Conservation (phyloP, 805 yeast species). For the Candida ovalis region DNA sequence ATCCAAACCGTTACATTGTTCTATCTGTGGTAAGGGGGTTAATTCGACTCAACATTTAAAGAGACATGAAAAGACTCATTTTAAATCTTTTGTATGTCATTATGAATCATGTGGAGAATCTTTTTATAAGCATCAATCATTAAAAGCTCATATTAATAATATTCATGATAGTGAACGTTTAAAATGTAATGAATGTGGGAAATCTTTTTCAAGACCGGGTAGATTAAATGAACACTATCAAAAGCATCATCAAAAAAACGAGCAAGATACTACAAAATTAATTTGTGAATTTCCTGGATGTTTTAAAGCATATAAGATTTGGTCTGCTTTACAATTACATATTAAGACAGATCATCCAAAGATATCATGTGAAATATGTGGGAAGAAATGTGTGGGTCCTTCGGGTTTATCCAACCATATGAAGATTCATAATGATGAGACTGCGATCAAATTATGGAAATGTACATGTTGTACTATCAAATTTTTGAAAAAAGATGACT, state of each 20-base stretch:
- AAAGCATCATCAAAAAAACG: constrained; percentile 49
- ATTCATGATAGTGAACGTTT: constrained; percentile 55
- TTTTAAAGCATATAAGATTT: constrained; percentile 54
- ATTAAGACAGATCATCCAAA: constrained; percentile 71
- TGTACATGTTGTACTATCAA: constrained; percentile 51
- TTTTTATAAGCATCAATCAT: constrained; percentile 72
- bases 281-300: constrained; percentile 66
- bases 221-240: constrained; percentile 62
- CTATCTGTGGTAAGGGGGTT: constrained; percentile 77
- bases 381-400: constrained; percentile 68
- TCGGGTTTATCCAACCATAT: constrained; percentile 70
- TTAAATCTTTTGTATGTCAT: constrained; percentile 57
- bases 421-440: constrained; percentile 58
- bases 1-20: constrained; percentile 69
- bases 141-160: constrained; percentile 65
- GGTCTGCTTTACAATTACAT: constrained; percentile 74
- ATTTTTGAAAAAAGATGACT: constrained; percentile 54
- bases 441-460: constrained; percentile 58
- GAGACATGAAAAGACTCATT: constrained; percentile 82
- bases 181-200: constrained; percentile 60
- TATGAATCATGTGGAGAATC: constrained; percentile 60
- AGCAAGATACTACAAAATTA: constrained; percentile 37
- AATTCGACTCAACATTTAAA: constrained; percentile 75
- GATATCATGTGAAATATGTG: constrained; percentile 59
- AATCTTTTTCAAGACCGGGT: constrained; percentile 59